phyloP scores from a whole-genome alignment of 139 green algal species.

The Volvox africanus region DNA sequence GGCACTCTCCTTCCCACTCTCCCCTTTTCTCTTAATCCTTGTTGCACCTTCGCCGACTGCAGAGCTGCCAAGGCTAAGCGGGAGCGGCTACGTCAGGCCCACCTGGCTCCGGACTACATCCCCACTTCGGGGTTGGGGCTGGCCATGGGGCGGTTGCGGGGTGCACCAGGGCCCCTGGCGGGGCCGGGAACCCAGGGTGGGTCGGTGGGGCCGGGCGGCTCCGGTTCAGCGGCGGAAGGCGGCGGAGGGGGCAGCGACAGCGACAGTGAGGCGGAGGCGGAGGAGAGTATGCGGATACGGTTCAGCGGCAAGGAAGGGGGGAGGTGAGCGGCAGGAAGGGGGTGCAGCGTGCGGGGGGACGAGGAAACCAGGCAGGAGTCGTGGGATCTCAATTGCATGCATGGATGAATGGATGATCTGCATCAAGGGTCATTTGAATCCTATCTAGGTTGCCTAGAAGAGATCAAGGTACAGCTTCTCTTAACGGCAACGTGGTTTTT shows the following conservation, averaged over 20 bases:
- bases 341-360: neutral
- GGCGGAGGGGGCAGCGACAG: conserved; percentile 20
- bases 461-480: too few species aligned
- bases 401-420: too few species aligned
- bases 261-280: conserved; percentile 63
- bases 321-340: neutral
- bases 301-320: conserved; percentile 62
- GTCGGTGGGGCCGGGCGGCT: conserved; percentile 1
- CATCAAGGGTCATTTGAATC: too few species aligned
- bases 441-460: too few species aligned
- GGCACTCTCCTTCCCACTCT: too few species aligned
- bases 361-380: too few species aligned
- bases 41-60: neutral
- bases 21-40: too few species aligned
- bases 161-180: neutral
- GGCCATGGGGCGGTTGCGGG: conserved; percentile 16
- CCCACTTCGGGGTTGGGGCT: conserved; percentile 39
- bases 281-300: conserved; percentile 72
- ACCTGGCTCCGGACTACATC: conserved; percentile 85
- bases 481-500: too few species aligned
- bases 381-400: too few species aligned
- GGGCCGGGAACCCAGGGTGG: neutral
- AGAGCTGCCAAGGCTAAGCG: conserved; percentile 81
- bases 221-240: conserved; percentile 24
- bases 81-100: conserved; percentile 78